These are phyloP conservation scores for Annona cherimola DNA, from an alignment of 164 flowering plant genomes.

Conservation along the genomic window DNA sequence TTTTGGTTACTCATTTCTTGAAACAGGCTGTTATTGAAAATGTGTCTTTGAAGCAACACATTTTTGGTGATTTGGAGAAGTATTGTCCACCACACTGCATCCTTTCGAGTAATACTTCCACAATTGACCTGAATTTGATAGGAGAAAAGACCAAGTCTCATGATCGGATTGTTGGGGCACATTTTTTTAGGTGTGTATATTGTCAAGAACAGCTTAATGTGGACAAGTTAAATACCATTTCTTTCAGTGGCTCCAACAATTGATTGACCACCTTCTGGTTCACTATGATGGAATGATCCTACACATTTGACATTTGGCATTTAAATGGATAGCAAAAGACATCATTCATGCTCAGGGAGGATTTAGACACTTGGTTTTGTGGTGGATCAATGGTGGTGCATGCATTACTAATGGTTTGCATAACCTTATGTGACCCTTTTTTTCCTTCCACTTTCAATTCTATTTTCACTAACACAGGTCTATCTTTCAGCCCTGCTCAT, in stretches of 20 bases:
- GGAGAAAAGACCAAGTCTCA: constrained; percentile 73
- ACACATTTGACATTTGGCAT: not conserved
- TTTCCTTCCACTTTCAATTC: not conserved
- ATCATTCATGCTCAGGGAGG: not conserved
- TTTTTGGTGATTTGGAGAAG: constrained; percentile 83
- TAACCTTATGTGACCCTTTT: not conserved
- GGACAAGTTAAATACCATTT: not conserved
- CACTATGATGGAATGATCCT: not conserved
- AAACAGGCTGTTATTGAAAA: constrained; percentile 90
- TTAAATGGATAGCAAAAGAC: not conserved
- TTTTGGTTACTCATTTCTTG: constrained; percentile 4
- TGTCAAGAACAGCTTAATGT: not conserved
- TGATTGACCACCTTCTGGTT: not conserved
- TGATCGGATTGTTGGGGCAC: constrained; percentile 86
- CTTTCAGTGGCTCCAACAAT: not conserved
- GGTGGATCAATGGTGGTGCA: not conserved
- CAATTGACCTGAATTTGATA: constrained; percentile 79
- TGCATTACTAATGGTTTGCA: not conserved
- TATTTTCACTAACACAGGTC: not conserved
- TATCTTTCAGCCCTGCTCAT: constrained; percentile 78
- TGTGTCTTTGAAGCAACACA: constrained; percentile 70
- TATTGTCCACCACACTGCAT: constrained; percentile 84
- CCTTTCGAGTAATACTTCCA: constrained; percentile 88
- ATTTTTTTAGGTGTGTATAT: constrained; percentile 72
- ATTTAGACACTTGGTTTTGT: not conserved